A percentile compares a stretch with the other conserved stretches of the same genome.
phyloP scores from a whole-genome alignment of 2,329 filamentous ascomycete species.

The Cordyceps pruinosa region DNA sequence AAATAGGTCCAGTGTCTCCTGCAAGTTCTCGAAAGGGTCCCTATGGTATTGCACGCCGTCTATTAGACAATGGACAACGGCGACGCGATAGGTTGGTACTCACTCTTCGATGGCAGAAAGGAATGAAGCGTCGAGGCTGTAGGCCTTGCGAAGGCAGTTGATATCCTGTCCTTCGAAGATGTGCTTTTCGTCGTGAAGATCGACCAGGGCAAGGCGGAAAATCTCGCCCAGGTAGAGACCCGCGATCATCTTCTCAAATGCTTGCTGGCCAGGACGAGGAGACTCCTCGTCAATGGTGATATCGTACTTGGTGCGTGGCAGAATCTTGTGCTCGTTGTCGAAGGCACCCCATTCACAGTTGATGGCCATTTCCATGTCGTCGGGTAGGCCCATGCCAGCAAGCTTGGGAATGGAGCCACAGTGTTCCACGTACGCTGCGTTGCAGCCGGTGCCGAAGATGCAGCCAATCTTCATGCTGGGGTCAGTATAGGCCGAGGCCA shows the following conservation, averaged over 20 bases:
- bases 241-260: conserved; percentile 97
- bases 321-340: conserved; percentile 84
- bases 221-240: conserved; percentile 92
- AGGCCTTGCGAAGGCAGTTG: conserved; percentile 72
- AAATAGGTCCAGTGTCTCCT: conserved; percentile 81
- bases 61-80: neutral
- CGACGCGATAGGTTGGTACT: conserved; percentile 24
- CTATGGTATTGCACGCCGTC: conserved; percentile 39
- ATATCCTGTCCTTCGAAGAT: conserved; percentile 85
- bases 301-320: conserved; percentile 82
- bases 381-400: conserved; percentile 78
- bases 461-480: conserved; percentile 87
- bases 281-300: conserved; percentile 83
- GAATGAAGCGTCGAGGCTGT: conserved; percentile 89
- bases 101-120: conserved; percentile 85
- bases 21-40: conserved; percentile 92
- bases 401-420: conserved; percentile 89
- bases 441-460: conserved; percentile 97
- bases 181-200: conserved; percentile 69
- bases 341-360: conserved; percentile 98
- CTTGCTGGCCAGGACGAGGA: conserved; percentile 86
- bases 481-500: conserved; percentile 96
- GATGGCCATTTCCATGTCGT: conserved; percentile 83
- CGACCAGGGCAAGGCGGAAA: conserved; percentile 79
- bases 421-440: conserved; percentile 96